Base-by-base conservation (phyloP, 164 flowering plant genomes). In the Berberis vulgaris region DNA sequence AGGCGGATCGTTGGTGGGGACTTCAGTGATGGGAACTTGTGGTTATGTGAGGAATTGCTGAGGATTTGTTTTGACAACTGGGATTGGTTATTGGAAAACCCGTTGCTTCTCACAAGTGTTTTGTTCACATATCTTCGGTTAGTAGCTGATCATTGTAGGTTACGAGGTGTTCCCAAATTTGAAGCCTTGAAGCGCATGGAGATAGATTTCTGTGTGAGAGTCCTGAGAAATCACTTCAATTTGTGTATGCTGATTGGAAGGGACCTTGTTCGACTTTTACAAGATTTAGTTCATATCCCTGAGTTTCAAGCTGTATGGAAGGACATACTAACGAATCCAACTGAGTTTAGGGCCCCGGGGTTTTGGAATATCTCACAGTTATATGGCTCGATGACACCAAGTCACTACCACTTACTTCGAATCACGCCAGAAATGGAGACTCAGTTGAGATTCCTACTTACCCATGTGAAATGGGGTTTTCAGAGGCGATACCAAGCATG, bases 361-460 rank as follows among this genome's bases (percentile, higher is more conserved):
- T 91, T 87, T 73, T 63, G 70, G 1, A 87, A 81, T 76, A 76
- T 93, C 47, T 78, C 87, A 1, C 86, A 84, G 62, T 41, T 94
- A 0, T 91, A 86, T 65, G 10, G 53, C 41, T 45, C 59, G 12
- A 84, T 86, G 76, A 89, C 97, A 6, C 74, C 95, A 6, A 84
- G 84, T 57, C 49, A 78, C 63, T 91, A 86, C 59, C 78, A 82
- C 59, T 73, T 84, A 46, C 93, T 91, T 63, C 67, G 96, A 61
- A 71, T 94, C 41, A 76, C 87, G 49, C 95, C 91, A 7, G 91
- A 87, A 71, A 89, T 88, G 96, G 98, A 94, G 67, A 76, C 73
- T 11, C 88, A 86, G 44, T 65, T 94, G 79, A 78, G 93, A 47
- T 94, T 94, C 72, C 73, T 94, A 71, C 85, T 94, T 39, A 81